Conservation (phyloP, 192 early-diverging fungal genomes). For the Fimicolochytrium jonesii region DNA sequence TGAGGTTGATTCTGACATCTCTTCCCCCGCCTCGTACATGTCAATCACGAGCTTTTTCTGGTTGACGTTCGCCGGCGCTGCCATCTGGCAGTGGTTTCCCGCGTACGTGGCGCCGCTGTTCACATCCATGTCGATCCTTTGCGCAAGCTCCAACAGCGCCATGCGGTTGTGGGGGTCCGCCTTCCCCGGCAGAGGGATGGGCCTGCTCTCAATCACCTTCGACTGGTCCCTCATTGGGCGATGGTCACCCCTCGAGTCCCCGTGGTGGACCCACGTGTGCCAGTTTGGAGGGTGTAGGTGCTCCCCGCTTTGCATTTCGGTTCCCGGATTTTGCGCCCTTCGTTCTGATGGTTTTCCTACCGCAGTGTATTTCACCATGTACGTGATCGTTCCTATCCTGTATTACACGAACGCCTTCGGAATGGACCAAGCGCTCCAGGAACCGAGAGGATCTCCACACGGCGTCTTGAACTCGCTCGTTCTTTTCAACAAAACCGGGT, state of each 20-base stretch:
- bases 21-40: too few species aligned
- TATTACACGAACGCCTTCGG: constrained; percentile 36
- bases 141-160: neutral
- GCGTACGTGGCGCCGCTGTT: constrained; percentile 15
- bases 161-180: neutral
- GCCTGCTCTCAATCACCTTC: constrained; percentile 40
- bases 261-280: constrained; percentile 68
- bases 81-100: constrained; percentile 53
- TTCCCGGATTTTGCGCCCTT: too few species aligned
- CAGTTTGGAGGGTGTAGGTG: constrained; percentile 41
- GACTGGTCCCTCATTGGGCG: constrained; percentile 49
- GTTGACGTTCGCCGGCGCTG: constrained; percentile 44
- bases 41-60: constrained; percentile 59
- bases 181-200: neutral
- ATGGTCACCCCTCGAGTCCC: constrained; percentile 50
- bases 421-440: constrained; percentile 23
- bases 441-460: neutral
- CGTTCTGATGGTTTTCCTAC: too few species aligned
- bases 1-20: too few species aligned
- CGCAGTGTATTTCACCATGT: constrained; percentile 10
- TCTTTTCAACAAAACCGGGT: constrained; percentile 27
- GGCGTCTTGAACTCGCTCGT: constrained; percentile 13
- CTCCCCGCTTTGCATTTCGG: too few species aligned
- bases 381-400: constrained; percentile 29
- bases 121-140: neutral